Percentiles rank a stretch among this genome's conserved stretches.
phyloP scores from a whole-genome alignment of 345 rosid species.

The Populus euphratica region DNA sequence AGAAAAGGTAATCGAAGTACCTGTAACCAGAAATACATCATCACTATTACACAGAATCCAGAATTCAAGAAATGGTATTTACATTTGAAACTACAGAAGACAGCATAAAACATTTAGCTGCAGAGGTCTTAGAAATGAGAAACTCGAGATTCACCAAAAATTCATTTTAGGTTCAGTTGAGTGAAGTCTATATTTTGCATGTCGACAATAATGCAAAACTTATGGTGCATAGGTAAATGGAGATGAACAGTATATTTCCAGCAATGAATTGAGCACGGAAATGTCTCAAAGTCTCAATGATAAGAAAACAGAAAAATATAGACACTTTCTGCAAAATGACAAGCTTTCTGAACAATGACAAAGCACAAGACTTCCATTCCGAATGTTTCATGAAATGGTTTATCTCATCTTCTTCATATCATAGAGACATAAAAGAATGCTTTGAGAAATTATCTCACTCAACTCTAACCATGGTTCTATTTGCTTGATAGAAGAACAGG shows the following conservation, averaged over 20 bases:
- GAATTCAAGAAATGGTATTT: not conserved
- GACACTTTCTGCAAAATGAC: not conserved
- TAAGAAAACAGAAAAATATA: too few relatives aligned
- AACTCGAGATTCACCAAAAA: not conserved
- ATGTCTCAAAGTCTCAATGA: not conserved
- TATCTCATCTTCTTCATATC: too few relatives aligned
- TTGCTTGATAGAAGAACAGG: too few relatives aligned
- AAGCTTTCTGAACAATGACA: not conserved
- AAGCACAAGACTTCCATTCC: too few relatives aligned
- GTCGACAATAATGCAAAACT: not conserved
- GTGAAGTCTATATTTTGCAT: not conserved
- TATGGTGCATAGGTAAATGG: not conserved
- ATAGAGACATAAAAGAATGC: too few relatives aligned
- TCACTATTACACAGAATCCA: not conserved
- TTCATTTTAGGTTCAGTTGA: not conserved
- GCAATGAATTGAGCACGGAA: not conserved
- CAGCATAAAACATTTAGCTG: not conserved
- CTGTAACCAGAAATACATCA: conserved; percentile 37
- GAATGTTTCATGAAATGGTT: too few relatives aligned
- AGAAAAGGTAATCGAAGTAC: conserved; percentile 89
- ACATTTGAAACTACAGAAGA: not conserved
- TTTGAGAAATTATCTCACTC: too few relatives aligned
- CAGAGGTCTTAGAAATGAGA: not conserved
- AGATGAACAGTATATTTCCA: not conserved
- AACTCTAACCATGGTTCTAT: too few relatives aligned